Evolutionary conservation across 1,284 basidiomycete genomes (phyloP).

Genomic region (Phylloboletellus chloephorus): DNA sequence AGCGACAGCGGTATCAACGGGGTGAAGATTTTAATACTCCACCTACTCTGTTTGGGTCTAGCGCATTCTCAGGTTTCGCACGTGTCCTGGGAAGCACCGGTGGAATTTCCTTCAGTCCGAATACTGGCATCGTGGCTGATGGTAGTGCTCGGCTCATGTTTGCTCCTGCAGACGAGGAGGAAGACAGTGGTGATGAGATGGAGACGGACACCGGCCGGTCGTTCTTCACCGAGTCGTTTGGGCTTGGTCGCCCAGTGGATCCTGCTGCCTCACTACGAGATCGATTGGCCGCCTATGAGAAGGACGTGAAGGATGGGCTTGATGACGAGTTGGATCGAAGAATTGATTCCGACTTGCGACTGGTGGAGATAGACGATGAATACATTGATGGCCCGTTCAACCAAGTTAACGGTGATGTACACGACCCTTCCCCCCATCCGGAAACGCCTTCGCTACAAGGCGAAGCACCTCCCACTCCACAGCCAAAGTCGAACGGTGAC

Average conservation of each 20-base stretch:
- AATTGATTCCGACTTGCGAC: slow-evolving; percentile 17
- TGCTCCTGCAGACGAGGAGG: slow-evolving; percentile 50
- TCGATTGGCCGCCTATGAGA: slow-evolving; percentile 58
- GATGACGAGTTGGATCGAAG: slow-evolving; percentile 28
- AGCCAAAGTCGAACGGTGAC: slow-evolving; percentile 42
- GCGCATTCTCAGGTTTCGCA: slow-evolving; percentile 38
- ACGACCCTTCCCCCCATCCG: slow-evolving; percentile 8
- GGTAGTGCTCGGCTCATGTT: slow-evolving; percentile 50
- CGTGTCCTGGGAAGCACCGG: slow-evolving; percentile 45
- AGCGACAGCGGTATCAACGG: slow-evolving; percentile 44
- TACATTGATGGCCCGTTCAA: slow-evolving; percentile 31
- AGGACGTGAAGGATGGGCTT: slow-evolving; percentile 34
- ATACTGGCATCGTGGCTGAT: slow-evolving; percentile 45
- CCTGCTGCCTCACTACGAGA: slow-evolving; percentile 53
- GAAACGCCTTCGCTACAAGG: slow-evolving; percentile 30
- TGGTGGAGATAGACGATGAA: slow-evolving; percentile 29
- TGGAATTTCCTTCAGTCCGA: slow-evolving; percentile 55
- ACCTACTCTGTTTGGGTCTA: slow-evolving; percentile 25
- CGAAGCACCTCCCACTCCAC: slow-evolving; percentile 44
- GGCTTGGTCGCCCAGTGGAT: slow-evolving; percentile 40
- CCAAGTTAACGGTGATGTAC: slow-evolving; percentile 26
- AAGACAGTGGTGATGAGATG: slow-evolving; percentile 48
- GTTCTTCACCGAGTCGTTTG: slow-evolving; percentile 46
- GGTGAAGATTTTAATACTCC: slow-evolving; percentile 24
- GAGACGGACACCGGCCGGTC: slow-evolving; percentile 36